Conservation (phyloP, 768 basidiomycete genomes). For the Gymnopilus dilepis region DNA sequence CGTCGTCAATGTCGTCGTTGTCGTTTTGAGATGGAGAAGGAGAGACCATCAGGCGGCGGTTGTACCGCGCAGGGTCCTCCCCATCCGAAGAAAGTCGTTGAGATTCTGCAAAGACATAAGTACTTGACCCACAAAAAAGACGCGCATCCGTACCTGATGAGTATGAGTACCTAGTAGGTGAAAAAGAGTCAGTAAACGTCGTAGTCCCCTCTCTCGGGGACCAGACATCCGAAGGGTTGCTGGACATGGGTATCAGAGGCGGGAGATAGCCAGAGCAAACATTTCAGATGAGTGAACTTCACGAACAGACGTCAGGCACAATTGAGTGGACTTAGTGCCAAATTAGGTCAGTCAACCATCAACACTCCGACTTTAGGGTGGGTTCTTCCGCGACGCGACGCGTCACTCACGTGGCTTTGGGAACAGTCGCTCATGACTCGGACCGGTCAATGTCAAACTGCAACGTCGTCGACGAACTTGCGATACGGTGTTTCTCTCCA, state of each 20-base stretch:
- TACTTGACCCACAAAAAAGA: background rate
- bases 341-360: conserved; percentile 20
- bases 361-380: conserved; percentile 16
- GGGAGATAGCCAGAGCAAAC: background rate
- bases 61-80: conserved; percentile 50
- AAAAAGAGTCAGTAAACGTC: conserved; percentile 48
- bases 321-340: conserved; percentile 3
- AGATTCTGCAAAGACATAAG: conserved; percentile 39
- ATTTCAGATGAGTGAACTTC: background rate
- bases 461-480: no score
- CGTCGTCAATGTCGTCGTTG: conserved; percentile 38
- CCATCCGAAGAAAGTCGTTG: conserved; percentile 55
- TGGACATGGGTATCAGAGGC: conserved; percentile 38
- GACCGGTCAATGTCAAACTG: no score
- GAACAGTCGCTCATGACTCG: no score
- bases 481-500: no score
- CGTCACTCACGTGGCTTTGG: conserved; percentile 13
- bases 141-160: conserved; percentile 51
- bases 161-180: conserved; percentile 66
- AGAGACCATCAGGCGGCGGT: conserved; percentile 61
- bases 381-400: conserved; percentile 19
- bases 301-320: conserved; percentile 7
- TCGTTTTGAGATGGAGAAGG: conserved; percentile 46
- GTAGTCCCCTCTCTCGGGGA: conserved; percentile 69
- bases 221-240: conserved; percentile 52